Evolutionary conservation across 495 filamentous ascomycete genomes (phyloP), one percentile per base, ranked within the genome.

Genomic region (Penicillium subrubescens): DNA sequence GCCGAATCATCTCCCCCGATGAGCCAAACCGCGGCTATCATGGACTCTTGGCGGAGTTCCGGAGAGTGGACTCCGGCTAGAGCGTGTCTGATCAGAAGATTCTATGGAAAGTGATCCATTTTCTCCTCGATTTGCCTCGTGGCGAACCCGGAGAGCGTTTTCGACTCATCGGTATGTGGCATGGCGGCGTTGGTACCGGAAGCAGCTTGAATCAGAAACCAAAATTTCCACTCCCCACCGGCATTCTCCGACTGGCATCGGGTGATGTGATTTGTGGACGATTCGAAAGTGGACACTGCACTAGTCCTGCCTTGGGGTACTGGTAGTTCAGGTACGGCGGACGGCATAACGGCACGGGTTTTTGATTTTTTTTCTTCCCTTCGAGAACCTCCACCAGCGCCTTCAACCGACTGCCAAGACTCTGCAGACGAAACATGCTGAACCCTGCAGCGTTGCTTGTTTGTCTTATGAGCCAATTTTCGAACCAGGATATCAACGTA

Each of bases 201-300:
- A 53, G 41, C 59, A 52, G 5, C 5, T 41, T 6, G 23, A 23
- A 27, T 25, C 25, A 7, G 33, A 48, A 17, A 54, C 6, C 57
- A 57, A 67, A 64, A 61, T 55, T 61, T 65, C 56, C 44, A 39
- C n/a, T 25, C 23, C 43, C 39, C 50, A 65, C 48, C 66, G 66
- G 66, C 58, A 48, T 61, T 66, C 58, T 43, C 69, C 66, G 69
- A 64, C 57, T 21, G 27, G 12, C 15, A 27, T 11, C 0, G 39
- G 21, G 19, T 17, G 8, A 39, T 35, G 35, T 70, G 66, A 71
- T 71, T 71, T 52, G 68, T 17, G 6, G 11, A n/a, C 19, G 27
- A 39, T 15, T 39, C 35, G 41, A 44, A 50, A 60, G 69, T 66
- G 69, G 68, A 62, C 57, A 39, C 59, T 5, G 34, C 21, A 48